Conservation (phyloP, 768 basidiomycete genomes). For the Tephrocybe sp. region DNA sequence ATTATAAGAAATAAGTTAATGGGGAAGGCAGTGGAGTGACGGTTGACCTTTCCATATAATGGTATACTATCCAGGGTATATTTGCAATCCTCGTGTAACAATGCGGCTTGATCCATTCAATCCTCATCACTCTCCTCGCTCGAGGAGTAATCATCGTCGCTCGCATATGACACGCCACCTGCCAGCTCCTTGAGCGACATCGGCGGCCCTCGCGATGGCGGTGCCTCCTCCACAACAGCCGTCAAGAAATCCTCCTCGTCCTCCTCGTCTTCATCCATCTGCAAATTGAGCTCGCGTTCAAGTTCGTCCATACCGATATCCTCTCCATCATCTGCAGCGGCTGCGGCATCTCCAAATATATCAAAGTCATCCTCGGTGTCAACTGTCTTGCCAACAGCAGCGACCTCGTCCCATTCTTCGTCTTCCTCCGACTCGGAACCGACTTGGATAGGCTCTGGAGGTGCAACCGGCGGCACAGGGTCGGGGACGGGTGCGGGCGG, state of each 20-base stretch:
- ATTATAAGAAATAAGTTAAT: background rate
- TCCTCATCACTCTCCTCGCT: slow-evolving; percentile 60
- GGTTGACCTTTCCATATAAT: background rate
- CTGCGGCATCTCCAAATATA: slow-evolving; percentile 24
- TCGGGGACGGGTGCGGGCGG: slow-evolving; percentile 25
- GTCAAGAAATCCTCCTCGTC: slow-evolving; percentile 52
- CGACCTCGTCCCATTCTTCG: slow-evolving; percentile 54
- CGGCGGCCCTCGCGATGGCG: slow-evolving; percentile 13
- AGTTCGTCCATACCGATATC: slow-evolving; percentile 42
- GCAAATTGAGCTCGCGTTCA: slow-evolving; percentile 36
- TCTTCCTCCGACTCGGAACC: slow-evolving; percentile 39
- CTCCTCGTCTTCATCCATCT: slow-evolving; percentile 40
- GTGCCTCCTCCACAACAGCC: slow-evolving; percentile 30
- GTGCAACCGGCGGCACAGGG: slow-evolving; percentile 17
- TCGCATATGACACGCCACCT: slow-evolving; percentile 23
- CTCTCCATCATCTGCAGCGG: slow-evolving; percentile 20
- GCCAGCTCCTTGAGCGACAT: slow-evolving; percentile 19
- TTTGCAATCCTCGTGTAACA: background rate
- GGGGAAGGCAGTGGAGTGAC: background rate
- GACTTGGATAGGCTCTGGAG: slow-evolving; percentile 9
- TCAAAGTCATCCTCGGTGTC: slow-evolving; percentile 28
- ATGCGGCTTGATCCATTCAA: slow-evolving; percentile 15
- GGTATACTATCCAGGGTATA: background rate
- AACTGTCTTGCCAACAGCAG: slow-evolving; percentile 17
- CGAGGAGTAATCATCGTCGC: slow-evolving; percentile 51